Evolutionary conservation across 2,329 filamentous ascomycete species (phyloP), one percentile per base, ranked within the genome.

Genomic region (Leptoxyphium fumago): DNA sequence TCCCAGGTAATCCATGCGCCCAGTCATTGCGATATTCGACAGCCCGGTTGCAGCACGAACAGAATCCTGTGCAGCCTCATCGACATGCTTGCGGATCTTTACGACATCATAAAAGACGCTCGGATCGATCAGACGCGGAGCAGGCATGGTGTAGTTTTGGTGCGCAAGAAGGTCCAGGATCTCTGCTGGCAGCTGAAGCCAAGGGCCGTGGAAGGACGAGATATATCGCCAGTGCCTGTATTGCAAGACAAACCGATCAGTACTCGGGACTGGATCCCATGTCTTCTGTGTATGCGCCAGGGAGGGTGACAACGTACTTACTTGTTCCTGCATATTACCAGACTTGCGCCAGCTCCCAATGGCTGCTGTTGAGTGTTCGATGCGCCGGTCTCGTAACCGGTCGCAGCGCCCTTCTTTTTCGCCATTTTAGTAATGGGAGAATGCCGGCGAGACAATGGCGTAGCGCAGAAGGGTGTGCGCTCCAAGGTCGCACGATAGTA

Each of bases 181-280:
- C 62, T 89, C 84, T 49, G 78, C 74, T 15, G 84, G 82, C 45
- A 89, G 70, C 61, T 86, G 80, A 11, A 88, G 74, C 85, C 85
- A 91, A 52, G 83, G 79, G 18, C 84, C 85, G 58, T 88, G 80
- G 57, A 84, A 91, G 26, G 80, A 82, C 17, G 83, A 87, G 46
- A 91, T 87, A 61, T 86, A 85, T 50, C 79, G 75, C 84, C 84
- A 89, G 65, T 89, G 83, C 61, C 84, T 89, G 44, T 54, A 17
- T 34, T 38, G 38, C 34, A 26, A 26, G 21, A 26, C 3, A 3
- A 26, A 26, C 21, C 21, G 7, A 7, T 26, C 21, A 26, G 21
- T 26, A 26, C 21, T 26, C 21, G 7, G 21, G 21, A 26, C 21
- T 4, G 21, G 4, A 26, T 26, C 7, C 21, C 21, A 7, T 26